These are phyloP conservation scores for Butyriboletus regius DNA, from an alignment of 1,284 basidiomycete species.

Conservation along the genomic window DNA sequence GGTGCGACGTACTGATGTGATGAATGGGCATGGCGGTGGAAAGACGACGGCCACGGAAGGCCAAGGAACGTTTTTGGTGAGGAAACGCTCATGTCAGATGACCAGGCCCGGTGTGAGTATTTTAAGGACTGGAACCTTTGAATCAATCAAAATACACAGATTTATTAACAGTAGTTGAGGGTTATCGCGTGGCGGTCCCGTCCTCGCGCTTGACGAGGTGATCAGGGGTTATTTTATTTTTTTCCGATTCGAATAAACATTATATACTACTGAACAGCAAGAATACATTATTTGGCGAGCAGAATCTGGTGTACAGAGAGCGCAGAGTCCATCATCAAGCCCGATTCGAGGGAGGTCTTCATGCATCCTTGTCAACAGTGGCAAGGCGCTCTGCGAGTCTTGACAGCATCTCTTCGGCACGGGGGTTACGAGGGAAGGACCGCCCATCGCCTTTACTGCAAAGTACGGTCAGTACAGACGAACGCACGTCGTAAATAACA, in stretches of 20 bases:
- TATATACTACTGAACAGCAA: conserved; percentile 8
- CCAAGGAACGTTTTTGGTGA: no score
- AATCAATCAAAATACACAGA: no score
- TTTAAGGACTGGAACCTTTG: neutral
- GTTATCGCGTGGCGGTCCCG: neutral
- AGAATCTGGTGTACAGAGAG: conserved; percentile 4
- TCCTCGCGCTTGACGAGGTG: neutral
- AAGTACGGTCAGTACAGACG: conserved; percentile 4
- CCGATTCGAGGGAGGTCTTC: conserved; percentile 4
- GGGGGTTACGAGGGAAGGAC: conserved; percentile 58
- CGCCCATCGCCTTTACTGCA: conserved; percentile 59
- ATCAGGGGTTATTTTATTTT: neutral
- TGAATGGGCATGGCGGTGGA: conserved; percentile 20
- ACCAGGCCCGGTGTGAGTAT: neutral
- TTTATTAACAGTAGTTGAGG: no score
- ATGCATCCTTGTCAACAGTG: conserved; percentile 44
- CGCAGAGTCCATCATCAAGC: neutral
- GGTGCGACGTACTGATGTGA: conserved; percentile 20
- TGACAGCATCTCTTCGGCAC: conserved; percentile 55
- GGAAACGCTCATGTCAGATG: neutral
- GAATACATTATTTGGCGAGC: conserved; percentile 4
- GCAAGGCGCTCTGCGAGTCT: conserved; percentile 55
- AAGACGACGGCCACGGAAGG: neutral
- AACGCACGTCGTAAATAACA: neutral
- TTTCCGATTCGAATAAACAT: conserved; percentile 1